Evolutionary conservation across 2,329 filamentous ascomycete genomes (phyloP).

Genomic region (Monascus ruber): DNA sequence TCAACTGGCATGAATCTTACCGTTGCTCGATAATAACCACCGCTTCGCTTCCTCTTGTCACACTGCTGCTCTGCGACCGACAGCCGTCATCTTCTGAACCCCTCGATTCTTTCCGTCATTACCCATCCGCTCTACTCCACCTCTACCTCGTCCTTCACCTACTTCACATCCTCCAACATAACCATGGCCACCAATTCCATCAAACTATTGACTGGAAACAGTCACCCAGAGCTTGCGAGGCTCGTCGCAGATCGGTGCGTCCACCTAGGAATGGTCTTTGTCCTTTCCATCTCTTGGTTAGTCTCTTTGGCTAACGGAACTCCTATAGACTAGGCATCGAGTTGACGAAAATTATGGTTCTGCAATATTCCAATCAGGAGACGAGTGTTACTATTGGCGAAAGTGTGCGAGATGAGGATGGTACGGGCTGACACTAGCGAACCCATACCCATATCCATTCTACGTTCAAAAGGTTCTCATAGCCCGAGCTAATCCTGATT

Average conservation of each 20-base stretch:
- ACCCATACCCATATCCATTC: conserved; percentile 1
- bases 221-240: conserved; percentile 60
- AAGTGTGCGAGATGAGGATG: conserved; percentile 91
- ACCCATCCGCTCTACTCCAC: too few species aligned
- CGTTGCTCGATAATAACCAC: too few species aligned
- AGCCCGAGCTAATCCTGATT: conserved; percentile 1
- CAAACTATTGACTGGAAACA: conserved; percentile 65
- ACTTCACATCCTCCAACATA: conserved; percentile 1
- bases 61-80: too few species aligned
- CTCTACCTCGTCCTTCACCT: conserved; percentile 2
- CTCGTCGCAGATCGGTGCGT: conserved; percentile 55
- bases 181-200: conserved; percentile 62
- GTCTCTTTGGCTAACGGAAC: conserved; percentile 4
- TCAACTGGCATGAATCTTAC: too few species aligned
- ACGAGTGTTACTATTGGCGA: conserved; percentile 77
- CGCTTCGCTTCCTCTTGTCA: too few species aligned
- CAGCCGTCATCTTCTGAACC: too few species aligned
- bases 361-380: conserved; percentile 55
- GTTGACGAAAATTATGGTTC: conserved; percentile 56
- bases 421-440: conserved; percentile 32
- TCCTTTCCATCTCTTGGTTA: conserved; percentile 7
- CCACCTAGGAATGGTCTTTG: conserved; percentile 1
- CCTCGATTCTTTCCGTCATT: too few species aligned
- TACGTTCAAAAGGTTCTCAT: not conserved
- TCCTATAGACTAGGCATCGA: conserved; percentile 50